These are phyloP conservation scores for Rhizopogon roseolus DNA, from an alignment of 768 basidiomycete genomes.

Conservation along the genomic window DNA sequence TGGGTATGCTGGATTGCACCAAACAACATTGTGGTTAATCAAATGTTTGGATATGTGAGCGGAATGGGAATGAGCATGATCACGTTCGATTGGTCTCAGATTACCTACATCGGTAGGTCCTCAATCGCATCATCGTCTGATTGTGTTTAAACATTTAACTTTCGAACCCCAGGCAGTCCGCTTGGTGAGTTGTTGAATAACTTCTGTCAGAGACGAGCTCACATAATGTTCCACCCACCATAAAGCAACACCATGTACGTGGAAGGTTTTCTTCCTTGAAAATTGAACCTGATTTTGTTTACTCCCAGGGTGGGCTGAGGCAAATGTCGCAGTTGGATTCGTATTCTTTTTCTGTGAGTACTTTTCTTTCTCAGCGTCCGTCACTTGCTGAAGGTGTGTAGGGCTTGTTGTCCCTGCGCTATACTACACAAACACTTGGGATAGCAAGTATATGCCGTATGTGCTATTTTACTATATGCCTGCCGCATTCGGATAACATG, in stretches of 20 bases:
- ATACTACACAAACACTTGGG: constrained; percentile 67
- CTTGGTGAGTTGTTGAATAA: constrained; percentile 42
- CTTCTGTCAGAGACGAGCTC: background rate
- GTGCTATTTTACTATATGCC: constrained; percentile 12
- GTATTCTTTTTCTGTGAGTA: constrained; percentile 61
- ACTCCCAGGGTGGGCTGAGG: constrained; percentile 67
- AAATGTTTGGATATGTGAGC: constrained; percentile 59
- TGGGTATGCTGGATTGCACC: constrained; percentile 70
- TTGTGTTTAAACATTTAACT: background rate
- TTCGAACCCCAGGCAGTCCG: constrained; percentile 31
- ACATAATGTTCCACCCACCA: background rate
- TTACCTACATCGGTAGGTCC: constrained; percentile 28
- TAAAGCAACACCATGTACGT: background rate
- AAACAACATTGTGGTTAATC: constrained; percentile 63
- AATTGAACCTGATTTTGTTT: background rate
- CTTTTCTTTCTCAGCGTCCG: constrained; percentile 35
- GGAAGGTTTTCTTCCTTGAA: too few relatives aligned
- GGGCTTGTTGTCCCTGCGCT: constrained; percentile 58
- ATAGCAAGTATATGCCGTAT: constrained; percentile 52
- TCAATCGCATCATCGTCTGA: background rate
- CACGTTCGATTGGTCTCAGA: constrained; percentile 81
- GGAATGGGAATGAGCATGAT: constrained; percentile 67
- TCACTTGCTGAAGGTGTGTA: constrained; percentile 41
- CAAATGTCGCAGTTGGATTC: constrained; percentile 60
- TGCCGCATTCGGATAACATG: background rate